Evolutionary conservation across 805 yeast genomes (phyloP).

Genomic region (Lipomyces sp.): DNA sequence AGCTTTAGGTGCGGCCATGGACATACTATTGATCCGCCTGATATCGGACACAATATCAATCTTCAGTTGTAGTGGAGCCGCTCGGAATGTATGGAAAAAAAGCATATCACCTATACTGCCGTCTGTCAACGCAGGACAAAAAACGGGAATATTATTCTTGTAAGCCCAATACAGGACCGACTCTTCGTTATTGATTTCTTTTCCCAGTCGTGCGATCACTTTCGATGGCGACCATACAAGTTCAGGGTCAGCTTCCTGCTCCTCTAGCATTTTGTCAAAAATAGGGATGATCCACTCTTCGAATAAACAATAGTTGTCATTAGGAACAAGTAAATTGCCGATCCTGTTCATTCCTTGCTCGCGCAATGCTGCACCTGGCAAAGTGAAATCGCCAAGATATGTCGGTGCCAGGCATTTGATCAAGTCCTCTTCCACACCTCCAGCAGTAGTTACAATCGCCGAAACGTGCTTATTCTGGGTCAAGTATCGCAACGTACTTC

Average conservation of each 20-base stretch:
- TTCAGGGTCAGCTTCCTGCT: slow-evolving; percentile 72
- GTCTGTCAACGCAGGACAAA: slow-evolving; percentile 97
- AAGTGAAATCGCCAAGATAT: slow-evolving; percentile 85
- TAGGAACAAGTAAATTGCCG: slow-evolving; percentile 95
- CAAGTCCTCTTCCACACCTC: slow-evolving; percentile 97
- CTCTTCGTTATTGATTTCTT: slow-evolving; percentile 90
- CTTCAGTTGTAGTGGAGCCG: slow-evolving; percentile 87
- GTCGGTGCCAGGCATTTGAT: slow-evolving; percentile 98
- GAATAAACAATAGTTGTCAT: slow-evolving; percentile 94
- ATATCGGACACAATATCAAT: slow-evolving; percentile 94
- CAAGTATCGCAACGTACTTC: slow-evolving; percentile 85
- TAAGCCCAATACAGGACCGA: slow-evolving; percentile 98
- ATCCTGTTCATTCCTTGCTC: slow-evolving; percentile 97
- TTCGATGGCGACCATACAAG: slow-evolving; percentile 91
- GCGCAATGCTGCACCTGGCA: slow-evolving; percentile 80
- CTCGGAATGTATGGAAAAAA: slow-evolving; percentile 95
- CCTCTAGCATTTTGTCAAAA: slow-evolving; percentile 82
- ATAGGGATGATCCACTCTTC: slow-evolving; percentile 99
- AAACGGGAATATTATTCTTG: slow-evolving; percentile 92
- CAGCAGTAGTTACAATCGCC: slow-evolving; percentile 96
- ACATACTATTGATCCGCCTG: slow-evolving; percentile 85
- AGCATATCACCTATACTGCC: slow-evolving; percentile 99
- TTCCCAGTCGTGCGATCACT: slow-evolving; percentile 89
- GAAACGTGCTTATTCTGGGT: slow-evolving; percentile 94
- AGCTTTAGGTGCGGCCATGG: slow-evolving; percentile 92